Conservation (phyloP, 2,329 filamentous ascomycete species). For the Pseudogymnoascus sp. region DNA sequence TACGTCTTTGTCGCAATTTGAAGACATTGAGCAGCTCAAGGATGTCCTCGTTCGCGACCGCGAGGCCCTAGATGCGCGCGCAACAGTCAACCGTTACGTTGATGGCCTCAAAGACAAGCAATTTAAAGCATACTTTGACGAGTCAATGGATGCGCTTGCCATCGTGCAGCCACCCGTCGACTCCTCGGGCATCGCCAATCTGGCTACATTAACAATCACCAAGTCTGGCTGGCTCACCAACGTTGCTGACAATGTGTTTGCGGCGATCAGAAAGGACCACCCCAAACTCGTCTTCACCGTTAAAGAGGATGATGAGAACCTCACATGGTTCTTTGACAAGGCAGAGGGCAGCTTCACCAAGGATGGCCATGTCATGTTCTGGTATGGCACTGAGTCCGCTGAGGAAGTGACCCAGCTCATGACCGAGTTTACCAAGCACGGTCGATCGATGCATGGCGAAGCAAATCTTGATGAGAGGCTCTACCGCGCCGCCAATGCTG, state of each 20-base stretch:
- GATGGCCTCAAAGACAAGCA: conserved; percentile 67
- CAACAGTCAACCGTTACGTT: conserved; percentile 81
- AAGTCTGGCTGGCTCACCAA: conserved; percentile 93
- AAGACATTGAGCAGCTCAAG: conserved; percentile 70
- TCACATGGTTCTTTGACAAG: conserved; percentile 98
- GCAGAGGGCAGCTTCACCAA: conserved; percentile 84
- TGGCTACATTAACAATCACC: conserved; percentile 87
- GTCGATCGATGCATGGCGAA: conserved; percentile 80
- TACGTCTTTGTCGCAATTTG: conserved; percentile 64
- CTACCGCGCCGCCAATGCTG: conserved; percentile 66
- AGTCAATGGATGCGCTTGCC: conserved; percentile 84
- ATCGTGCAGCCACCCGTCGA: conserved; percentile 72
- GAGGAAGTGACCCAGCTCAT: conserved; percentile 78
- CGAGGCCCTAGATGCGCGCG: conserved; percentile 71
- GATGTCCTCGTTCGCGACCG: conserved; percentile 74
- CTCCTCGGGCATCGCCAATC: conserved; percentile 64
- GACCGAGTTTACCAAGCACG: conserved; percentile 75
- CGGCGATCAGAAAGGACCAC: conserved; percentile 87
- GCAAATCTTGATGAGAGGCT: conserved; percentile 83
- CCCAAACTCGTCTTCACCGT: conserved; percentile 94
- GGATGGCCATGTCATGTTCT: conserved; percentile 87
- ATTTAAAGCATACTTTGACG: conserved; percentile 93
- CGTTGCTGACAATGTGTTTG: conserved; percentile 90
- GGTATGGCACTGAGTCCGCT: conserved; percentile 72
- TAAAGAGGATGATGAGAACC: conserved; percentile 88